Percentiles rank a stretch among this genome's conserved stretches.
Conservation (phyloP, 345 rosid genomes). For the Angophora floribunda region DNA sequence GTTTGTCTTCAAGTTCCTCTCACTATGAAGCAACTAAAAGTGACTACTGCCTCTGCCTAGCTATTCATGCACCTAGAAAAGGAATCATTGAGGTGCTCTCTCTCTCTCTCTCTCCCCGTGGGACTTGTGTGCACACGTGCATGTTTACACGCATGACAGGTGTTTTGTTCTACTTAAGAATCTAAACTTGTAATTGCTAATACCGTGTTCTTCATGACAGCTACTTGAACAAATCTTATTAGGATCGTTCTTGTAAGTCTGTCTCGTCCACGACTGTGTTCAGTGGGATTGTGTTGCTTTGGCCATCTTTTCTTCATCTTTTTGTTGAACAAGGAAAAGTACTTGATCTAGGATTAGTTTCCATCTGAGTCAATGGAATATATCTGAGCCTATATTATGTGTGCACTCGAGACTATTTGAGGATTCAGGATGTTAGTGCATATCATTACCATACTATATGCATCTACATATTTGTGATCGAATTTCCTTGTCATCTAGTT, state of each 20-base stretch:
- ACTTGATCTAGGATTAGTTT: neutral
- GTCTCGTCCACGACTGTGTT: neutral
- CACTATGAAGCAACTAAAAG: conserved; percentile 50
- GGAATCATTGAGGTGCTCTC: conserved; percentile 75
- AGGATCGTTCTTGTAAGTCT: neutral
- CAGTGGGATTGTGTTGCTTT: neutral
- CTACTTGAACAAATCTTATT: neutral
- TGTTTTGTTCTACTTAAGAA: neutral
- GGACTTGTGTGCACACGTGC: neutral
- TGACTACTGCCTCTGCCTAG: conserved; percentile 88
- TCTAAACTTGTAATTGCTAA: neutral
- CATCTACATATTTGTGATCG: neutral
- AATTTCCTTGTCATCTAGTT: neutral
- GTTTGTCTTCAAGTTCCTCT: conserved; percentile 27
- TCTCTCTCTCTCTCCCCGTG: neutral
- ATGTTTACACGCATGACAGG: neutral
- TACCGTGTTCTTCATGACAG: neutral
- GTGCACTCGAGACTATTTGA: neutral
- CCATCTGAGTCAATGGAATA: neutral
- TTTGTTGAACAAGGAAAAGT: neutral
- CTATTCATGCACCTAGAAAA: conserved; percentile 95
- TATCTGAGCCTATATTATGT: neutral
- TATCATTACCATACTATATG: neutral
- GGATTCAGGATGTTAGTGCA: neutral
- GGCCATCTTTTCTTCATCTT: neutral